Evolutionary conservation across 441 rosid species (phyloP).

Genomic region (Adansonia rubrostipa): DNA sequence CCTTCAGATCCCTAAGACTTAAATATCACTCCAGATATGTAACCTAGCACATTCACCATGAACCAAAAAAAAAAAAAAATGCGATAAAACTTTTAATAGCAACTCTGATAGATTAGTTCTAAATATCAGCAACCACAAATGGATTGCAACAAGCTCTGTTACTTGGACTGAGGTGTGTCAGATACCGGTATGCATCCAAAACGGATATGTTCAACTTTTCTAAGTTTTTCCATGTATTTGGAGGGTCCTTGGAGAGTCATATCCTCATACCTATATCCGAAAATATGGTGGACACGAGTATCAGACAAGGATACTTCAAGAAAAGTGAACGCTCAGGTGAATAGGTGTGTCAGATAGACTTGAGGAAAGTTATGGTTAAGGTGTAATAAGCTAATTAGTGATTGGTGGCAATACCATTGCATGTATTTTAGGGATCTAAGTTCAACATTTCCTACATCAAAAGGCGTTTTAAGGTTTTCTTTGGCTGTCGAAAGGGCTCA

Average conservation of each 20-base stretch:
- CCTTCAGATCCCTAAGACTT: not conserved
- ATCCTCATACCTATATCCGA: too few species aligned
- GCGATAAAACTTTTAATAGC: not conserved
- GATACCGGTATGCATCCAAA: too few species aligned
- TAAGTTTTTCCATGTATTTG: too few species aligned
- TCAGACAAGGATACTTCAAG: too few species aligned
- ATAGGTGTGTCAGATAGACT: not conserved
- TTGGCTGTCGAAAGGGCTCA: not conserved
- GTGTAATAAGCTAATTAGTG: constrained; percentile 2
- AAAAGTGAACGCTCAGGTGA: too few species aligned
- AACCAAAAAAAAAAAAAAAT: not conserved
- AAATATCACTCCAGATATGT: not conserved
- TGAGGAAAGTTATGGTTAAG: not conserved
- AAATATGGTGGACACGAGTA: too few species aligned
- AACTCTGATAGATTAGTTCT: not conserved
- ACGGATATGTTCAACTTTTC: too few species aligned
- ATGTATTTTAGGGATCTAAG: not conserved
- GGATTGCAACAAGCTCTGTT: not conserved
- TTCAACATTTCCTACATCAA: constrained; percentile 4
- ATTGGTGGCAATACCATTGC: not conserved
- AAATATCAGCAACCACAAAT: not conserved
- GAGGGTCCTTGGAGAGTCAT: too few species aligned
- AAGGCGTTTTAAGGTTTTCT: not conserved
- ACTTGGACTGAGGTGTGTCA: too few species aligned
- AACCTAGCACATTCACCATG: not conserved